These are phyloP conservation scores for Trichoderma sp. DNA, from an alignment of 2,329 filamentous ascomycete species.

Conservation along the genomic window DNA sequence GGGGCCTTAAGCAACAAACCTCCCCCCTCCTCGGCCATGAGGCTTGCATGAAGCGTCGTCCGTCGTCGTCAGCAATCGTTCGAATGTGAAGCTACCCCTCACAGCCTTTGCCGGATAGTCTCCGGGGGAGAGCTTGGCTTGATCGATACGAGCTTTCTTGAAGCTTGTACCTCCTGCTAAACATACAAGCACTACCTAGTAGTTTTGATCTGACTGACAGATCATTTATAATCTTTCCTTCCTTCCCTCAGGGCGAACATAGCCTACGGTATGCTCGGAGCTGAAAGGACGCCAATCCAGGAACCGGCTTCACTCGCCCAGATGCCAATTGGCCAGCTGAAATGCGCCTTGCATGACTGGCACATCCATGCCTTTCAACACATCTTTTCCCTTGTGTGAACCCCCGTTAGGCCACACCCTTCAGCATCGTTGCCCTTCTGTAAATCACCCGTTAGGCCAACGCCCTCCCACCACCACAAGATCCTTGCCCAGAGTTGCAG, in stretches of 20 bases:
- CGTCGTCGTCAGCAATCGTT: slow-evolving; percentile 6
- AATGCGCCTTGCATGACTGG: slow-evolving; percentile 3
- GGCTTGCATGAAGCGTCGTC: slow-evolving; percentile 16
- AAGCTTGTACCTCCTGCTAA: background rate
- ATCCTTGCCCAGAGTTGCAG: background rate
- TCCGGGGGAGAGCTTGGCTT: background rate
- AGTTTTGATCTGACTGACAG: background rate
- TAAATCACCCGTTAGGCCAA: background rate
- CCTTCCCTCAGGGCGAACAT: background rate
- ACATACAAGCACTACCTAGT: background rate
- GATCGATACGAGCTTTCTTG: background rate
- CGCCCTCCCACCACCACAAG: background rate
- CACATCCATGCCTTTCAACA: background rate
- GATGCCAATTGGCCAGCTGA: slow-evolving; percentile 1
- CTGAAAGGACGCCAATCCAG: background rate
- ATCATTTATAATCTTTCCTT: background rate
- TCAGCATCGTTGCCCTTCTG: no score
- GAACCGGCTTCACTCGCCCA: background rate
- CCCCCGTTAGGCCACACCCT: background rate
- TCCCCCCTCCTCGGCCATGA: background rate
- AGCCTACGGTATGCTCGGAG: background rate
- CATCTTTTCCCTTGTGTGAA: background rate
- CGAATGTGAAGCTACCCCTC: background rate
- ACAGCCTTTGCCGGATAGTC: background rate
- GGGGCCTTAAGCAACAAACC: background rate